phyloP scores from a whole-genome alignment of 2,329 filamentous ascomycete genomes.

The Ampelomyces quisqualis region DNA sequence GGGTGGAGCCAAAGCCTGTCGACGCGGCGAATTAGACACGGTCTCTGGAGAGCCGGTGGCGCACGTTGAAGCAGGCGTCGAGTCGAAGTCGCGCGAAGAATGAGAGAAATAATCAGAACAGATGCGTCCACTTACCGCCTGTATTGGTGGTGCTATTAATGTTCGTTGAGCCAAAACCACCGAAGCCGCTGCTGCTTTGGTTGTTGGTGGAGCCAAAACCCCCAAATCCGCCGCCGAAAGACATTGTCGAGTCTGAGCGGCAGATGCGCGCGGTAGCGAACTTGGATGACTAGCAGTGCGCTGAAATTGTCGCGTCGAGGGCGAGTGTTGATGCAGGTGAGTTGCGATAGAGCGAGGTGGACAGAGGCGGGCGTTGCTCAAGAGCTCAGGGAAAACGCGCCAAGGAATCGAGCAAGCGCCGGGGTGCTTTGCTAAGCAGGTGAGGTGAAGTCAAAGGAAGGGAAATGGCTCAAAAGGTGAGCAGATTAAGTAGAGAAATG shows the following conservation, averaged over 20 bases:
- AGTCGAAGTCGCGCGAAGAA: slow-evolving; percentile 21
- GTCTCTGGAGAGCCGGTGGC: slow-evolving; percentile 31
- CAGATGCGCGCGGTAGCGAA: slow-evolving; percentile 23
- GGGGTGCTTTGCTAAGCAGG: slow-evolving; percentile 14
- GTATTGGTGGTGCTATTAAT: slow-evolving; percentile 34
- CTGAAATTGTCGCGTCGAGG: slow-evolving; percentile 19
- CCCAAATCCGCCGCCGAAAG: slow-evolving; percentile 55
- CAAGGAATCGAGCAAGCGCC: slow-evolving; percentile 31
- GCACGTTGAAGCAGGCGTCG: slow-evolving; percentile 32
- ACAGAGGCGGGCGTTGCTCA: slow-evolving; percentile 18
- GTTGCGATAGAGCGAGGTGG: slow-evolving; percentile 20
- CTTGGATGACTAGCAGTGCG: slow-evolving; percentile 23
- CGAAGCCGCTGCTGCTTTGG: slow-evolving; percentile 37
- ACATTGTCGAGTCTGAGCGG: slow-evolving; percentile 33
- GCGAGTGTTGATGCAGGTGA: slow-evolving; percentile 19
- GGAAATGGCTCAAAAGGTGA: slow-evolving; percentile 26
- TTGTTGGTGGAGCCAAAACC: slow-evolving; percentile 49
- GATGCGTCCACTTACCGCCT: slow-evolving; percentile 54
- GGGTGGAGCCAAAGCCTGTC: slow-evolving; percentile 45
- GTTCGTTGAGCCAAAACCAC: slow-evolving; percentile 45
- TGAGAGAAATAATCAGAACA: slow-evolving; percentile 13
- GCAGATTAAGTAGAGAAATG: slow-evolving; percentile 35
- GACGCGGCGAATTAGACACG: slow-evolving; percentile 43
- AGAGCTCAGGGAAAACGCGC: slow-evolving; percentile 39
- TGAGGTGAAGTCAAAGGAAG: slow-evolving; percentile 17